Conservation (phyloP, 2,329 filamentous ascomycete species). For the Ceratocystis harringtonii region DNA sequence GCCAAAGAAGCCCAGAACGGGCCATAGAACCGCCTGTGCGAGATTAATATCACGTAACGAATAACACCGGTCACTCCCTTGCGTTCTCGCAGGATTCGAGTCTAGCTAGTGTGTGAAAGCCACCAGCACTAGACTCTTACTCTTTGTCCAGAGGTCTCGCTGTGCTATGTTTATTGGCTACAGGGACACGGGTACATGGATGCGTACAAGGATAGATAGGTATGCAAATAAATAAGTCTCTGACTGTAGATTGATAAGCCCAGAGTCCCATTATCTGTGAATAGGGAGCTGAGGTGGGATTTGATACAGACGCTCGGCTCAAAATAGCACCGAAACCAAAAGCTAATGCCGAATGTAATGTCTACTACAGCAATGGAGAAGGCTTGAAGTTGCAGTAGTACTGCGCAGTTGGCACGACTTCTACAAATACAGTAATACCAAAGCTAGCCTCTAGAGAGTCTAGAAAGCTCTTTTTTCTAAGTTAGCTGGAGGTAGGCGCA, state of each 20-base stretch:
- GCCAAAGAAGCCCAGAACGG: neutral
- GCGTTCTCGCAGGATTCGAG: neutral
- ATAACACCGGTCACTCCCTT: neutral
- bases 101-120: neutral
- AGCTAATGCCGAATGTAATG: neutral
- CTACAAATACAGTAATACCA: no score
- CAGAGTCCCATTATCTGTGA: neutral
- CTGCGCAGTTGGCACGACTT: no score
- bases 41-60: neutral
- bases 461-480: neutral
- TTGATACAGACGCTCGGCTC: neutral
- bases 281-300: neutral
- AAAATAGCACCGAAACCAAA: neutral
- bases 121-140: neutral
- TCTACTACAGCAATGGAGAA: neutral
- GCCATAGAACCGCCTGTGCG: neutral
- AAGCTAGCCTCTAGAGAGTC: no score
- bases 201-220: neutral
- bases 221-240: neutral
- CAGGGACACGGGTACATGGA: neutral
- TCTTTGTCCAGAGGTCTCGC: neutral
- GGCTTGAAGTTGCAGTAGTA: neutral
- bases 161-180: neutral
- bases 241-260: neutral
- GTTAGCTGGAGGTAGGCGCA: neutral